Conservation (phyloP, 179 eudicot species). For the Silene noctiflora region DNA sequence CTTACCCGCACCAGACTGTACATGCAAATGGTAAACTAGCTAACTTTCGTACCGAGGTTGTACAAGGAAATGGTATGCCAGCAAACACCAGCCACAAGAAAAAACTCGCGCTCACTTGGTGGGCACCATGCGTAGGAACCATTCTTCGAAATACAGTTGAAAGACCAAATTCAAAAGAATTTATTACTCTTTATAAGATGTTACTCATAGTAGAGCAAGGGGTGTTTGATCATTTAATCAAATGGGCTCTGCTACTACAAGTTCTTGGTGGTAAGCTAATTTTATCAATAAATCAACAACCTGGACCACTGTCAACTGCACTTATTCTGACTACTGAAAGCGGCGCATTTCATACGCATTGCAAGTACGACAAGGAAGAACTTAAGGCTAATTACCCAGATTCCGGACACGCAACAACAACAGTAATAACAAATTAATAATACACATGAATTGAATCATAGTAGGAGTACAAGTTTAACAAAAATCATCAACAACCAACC, state of each 20-base stretch:
- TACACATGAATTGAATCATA: too few relatives aligned
- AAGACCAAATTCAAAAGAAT: conserved; percentile 10
- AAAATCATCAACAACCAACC: too few relatives aligned
- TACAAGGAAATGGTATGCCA: not conserved
- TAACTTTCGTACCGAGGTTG: too few relatives aligned
- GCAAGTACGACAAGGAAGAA: not conserved
- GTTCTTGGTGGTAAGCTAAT: not conserved
- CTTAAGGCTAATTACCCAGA: not conserved
- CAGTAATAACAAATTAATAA: not conserved
- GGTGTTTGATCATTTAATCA: not conserved
- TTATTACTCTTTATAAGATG: not conserved
- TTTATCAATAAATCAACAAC: conserved; percentile 9
- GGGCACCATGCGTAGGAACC: not conserved
- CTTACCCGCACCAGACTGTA: too few relatives aligned
- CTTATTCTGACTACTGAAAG: not conserved
- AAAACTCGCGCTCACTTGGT: not conserved
- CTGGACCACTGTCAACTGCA: conserved; percentile 1
- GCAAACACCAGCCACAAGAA: not conserved
- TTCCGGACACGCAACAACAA: not conserved
- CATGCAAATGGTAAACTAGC: too few relatives aligned
- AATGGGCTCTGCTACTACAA: conserved; percentile 12
- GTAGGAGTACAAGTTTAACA: too few relatives aligned
- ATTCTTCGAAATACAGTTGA: conserved; percentile 11
- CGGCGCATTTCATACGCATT: not conserved
- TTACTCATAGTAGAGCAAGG: not conserved